Conservation (phyloP, 75 land plant genomes). For the Adiantum capillusveneris region DNA sequence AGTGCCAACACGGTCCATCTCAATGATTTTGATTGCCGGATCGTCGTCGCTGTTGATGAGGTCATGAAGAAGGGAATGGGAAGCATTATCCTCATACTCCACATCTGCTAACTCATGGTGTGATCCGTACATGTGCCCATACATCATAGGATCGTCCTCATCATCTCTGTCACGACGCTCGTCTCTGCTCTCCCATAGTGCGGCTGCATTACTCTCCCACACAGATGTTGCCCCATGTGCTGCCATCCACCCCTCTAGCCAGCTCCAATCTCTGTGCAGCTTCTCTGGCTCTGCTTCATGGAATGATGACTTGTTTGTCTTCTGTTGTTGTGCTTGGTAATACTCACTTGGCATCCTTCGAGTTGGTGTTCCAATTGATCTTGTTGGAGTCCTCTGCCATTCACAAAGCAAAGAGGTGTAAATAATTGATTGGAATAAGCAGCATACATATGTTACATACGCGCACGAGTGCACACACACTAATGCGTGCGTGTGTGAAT, state of each 20-base stretch:
- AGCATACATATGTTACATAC: too few relatives aligned
- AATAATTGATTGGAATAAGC: too few relatives aligned
- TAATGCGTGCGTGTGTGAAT: too few relatives aligned
- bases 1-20: background rate
- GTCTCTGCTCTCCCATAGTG: slow-evolving; percentile 3
- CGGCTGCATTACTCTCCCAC: slow-evolving; percentile 3
- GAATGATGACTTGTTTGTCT: background rate
- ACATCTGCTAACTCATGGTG: too few relatives aligned
- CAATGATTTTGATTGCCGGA: background rate
- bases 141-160: too few relatives aligned
- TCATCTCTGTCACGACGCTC: background rate
- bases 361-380: background rate
- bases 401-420: too few relatives aligned
- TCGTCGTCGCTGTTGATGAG: background rate
- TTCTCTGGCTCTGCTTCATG: background rate
- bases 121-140: too few relatives aligned
- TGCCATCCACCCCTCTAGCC: slow-evolving; percentile 2
- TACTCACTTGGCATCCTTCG: background rate
- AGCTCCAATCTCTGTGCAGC: slow-evolving; percentile 2
- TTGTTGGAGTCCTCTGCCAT: background rate
- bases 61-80: too few relatives aligned
- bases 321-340: background rate
- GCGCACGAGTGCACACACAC: too few relatives aligned
- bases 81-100: too few relatives aligned
- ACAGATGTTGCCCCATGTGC: background rate